A percentile compares a stretch with the other conserved stretches of the same genome.
Evolutionary conservation across 345 rosid genomes (phyloP).

Genomic region (Lepidium africanum): DNA sequence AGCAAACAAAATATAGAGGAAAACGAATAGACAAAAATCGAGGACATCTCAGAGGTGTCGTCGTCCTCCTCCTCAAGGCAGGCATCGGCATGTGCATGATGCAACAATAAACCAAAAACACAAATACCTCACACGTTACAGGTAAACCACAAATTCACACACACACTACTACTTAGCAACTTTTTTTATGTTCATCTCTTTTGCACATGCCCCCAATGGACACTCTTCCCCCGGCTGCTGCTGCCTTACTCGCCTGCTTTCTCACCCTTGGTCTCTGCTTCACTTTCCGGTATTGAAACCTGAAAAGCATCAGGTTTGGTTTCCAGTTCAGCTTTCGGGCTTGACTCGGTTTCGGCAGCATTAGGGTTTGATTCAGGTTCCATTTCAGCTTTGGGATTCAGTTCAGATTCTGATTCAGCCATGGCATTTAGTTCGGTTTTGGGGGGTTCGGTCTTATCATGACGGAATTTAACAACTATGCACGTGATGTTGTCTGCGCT

Average conservation of each 20-base stretch:
- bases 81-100: constrained; percentile 13
- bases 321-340: neutral
- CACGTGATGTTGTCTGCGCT: constrained; percentile 98
- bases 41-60: constrained; percentile 7
- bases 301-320: neutral
- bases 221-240: neutral
- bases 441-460: constrained; percentile 30
- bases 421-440: constrained; percentile 4
- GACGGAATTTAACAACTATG: constrained; percentile 82
- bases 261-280: constrained; percentile 18
- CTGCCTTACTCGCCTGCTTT: constrained; percentile 16
- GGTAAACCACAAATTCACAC: constrained; percentile 14
- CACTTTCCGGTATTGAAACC: neutral
- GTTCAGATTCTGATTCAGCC: neutral
- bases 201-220: constrained; percentile 8
- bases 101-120: constrained; percentile 16
- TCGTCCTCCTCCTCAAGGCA: constrained; percentile 11
- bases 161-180: constrained; percentile 21
- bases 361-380: neutral
- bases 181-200: neutral
- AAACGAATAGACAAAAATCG: constrained; percentile 29
- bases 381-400: neutral
- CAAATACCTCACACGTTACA: neutral
- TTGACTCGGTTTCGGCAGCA: constrained; percentile 5
- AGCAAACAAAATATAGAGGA: constrained; percentile 13